phyloP scores from a whole-genome alignment of 257 asterid genomes.

The Buddleja alternifolia region DNA sequence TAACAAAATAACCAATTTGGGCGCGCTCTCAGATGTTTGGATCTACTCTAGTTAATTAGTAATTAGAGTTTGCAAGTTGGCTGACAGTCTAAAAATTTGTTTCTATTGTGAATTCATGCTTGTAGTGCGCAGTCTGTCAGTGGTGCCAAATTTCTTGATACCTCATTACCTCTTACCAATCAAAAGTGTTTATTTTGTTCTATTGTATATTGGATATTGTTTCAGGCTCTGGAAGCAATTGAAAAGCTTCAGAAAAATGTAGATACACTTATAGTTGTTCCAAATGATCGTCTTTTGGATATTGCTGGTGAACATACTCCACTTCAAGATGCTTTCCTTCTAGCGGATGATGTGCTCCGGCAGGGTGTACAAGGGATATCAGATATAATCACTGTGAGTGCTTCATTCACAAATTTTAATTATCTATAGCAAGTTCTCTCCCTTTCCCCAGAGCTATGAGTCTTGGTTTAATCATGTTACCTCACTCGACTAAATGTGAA shows the following conservation, averaged over 20 bases:
- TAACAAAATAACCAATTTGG: constrained; percentile 3
- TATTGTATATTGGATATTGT: constrained; percentile 25
- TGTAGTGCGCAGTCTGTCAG: constrained; percentile 13
- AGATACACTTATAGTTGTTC: constrained; percentile 94
- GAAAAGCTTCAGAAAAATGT: constrained; percentile 96
- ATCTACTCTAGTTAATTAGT: background rate
- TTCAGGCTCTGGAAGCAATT: constrained; percentile 94
- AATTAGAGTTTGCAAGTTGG: background rate
- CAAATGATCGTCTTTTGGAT: constrained; percentile 92
- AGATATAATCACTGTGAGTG: constrained; percentile 86
- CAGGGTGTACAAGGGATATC: constrained; percentile 99
- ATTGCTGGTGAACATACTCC: constrained; percentile 94
- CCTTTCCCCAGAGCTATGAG: background rate
- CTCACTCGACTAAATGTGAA: too few species aligned
- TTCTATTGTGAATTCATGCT: constrained; percentile 16
- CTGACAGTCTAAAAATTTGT: background rate
- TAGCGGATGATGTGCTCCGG: constrained; percentile 96
- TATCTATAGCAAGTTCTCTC: constrained; percentile 2
- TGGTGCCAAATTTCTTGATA: constrained; percentile 10
- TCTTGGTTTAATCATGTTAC: constrained; percentile 4
- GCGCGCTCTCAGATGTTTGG: background rate
- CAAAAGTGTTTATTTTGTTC: constrained; percentile 3
- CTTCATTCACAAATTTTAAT: background rate
- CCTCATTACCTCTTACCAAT: too few species aligned
- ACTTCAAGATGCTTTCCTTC: constrained; percentile 97